Base-by-base conservation (phyloP, 768 basidiomycete genomes). In the Sutorius australiensis region DNA sequence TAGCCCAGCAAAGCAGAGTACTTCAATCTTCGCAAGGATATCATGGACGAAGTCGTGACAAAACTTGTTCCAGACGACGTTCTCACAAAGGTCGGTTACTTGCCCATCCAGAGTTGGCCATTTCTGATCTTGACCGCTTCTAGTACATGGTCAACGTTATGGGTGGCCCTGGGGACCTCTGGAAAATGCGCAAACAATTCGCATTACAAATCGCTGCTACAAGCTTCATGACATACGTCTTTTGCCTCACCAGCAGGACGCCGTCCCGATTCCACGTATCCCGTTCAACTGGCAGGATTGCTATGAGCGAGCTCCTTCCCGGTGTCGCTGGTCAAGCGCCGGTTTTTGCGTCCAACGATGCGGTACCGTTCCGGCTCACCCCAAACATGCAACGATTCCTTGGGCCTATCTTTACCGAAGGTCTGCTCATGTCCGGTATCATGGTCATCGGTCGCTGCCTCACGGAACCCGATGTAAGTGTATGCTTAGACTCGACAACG, bases 141-240 rank as follows among this genome's bases (percentile, higher is more conserved):
- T 50, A 99, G 97, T 98, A 94, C 68, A 91, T 99, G 89, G 77
- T 84, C 37, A 82, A 81, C 32, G 87, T 88, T 21, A 95, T 98
- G 91, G 74, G 79, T 42, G 80, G 80, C 2, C 84, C 95, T 5
- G 81, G 82, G 51, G 91, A 94, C 61, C 78, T 98, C 3, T 99
- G 95, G 95, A 80, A 90, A 54, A 93, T 98, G 84, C 84, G 97
- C 54, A 98, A 97, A 73, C 95, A 98, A 71, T 97, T 98, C 70
- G 87, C 95, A 9, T 69, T 88, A 37, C 95, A 98, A 65, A 75
- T 93, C 34, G 92, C 97, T 6, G 80, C 89, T 1, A 83, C 82
- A 39, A 87, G 90, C 62, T 98, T 98, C 78, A 86, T 95, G 82
- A 94, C 93, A 14, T 95, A 88, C 65, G 76, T 89, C 28, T 81